These are phyloP conservation scores for Trichomonas gallinae DNA, from an alignment of 208 protist genomes.

Conservation along the genomic window DNA sequence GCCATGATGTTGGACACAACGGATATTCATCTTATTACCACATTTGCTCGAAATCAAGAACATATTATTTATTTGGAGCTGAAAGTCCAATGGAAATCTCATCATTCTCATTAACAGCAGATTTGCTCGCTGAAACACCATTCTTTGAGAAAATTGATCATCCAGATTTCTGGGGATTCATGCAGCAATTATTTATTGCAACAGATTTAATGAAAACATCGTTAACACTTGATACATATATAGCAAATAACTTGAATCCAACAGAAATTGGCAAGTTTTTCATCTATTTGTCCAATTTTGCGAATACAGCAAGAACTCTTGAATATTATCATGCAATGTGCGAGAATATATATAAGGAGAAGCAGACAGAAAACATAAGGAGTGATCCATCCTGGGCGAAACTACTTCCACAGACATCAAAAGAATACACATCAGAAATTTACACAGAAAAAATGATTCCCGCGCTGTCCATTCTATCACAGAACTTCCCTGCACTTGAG, in stretches of 20 bases:
- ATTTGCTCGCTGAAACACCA: not conserved
- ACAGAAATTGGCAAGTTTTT: not conserved
- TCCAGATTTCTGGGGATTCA: not conserved
- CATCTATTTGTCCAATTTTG: not conserved
- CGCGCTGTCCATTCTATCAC: not conserved
- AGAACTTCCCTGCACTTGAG: not conserved
- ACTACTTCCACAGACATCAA: not conserved
- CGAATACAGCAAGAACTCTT: not conserved
- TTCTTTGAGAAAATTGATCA: not conserved
- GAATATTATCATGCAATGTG: not conserved
- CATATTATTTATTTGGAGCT: not conserved
- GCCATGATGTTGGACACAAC: conserved; percentile 39
- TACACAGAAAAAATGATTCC: not conserved
- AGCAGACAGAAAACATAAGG: not conserved
- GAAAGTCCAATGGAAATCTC: not conserved
- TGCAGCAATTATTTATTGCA: not conserved
- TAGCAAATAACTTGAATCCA: not conserved
- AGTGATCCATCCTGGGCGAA: not conserved
- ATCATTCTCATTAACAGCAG: not conserved
- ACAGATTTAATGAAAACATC: not conserved
- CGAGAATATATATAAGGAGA: not conserved
- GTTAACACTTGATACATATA: not conserved
- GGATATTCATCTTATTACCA: not conserved
- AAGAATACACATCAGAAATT: not conserved
- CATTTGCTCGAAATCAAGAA: not conserved